phyloP scores from a whole-genome alignment of 345 rosid species.

The Durio zibethinus region DNA sequence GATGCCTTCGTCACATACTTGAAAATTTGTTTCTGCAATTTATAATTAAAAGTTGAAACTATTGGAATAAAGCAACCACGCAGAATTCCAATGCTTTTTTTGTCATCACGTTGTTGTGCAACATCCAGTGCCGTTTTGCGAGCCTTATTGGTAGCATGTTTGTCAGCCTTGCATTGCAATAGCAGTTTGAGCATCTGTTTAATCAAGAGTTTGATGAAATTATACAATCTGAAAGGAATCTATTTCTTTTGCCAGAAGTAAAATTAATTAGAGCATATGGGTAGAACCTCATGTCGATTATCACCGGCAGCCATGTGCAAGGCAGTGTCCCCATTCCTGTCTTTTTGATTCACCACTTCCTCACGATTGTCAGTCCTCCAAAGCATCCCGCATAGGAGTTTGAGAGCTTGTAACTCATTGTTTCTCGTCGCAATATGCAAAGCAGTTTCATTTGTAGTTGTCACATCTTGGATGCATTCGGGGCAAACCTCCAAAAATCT shows the following conservation, averaged over 20 bases:
- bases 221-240: neutral
- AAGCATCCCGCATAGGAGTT: slow-evolving; percentile 20
- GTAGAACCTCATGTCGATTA: neutral
- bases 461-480: slow-evolving; percentile 22
- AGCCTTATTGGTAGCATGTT: neutral
- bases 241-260: no score
- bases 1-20: no score
- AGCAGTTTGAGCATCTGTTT: neutral
- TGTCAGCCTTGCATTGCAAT: neutral
- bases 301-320: neutral
- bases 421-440: slow-evolving; percentile 23
- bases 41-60: no score
- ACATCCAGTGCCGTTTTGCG: neutral
- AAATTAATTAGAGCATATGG: neutral
- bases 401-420: neutral
- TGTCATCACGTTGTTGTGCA: neutral
- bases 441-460: slow-evolving; percentile 17
- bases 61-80: no score
- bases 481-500: slow-evolving; percentile 20
- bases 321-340: neutral
- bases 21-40: no score
- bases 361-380: neutral
- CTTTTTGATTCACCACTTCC: neutral
- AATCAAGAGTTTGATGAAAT: no score
- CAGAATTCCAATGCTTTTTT: no score